Base-by-base conservation (phyloP, 2,329 filamentous ascomycete genomes). In the Lecanoromycetidae sp. region DNA sequence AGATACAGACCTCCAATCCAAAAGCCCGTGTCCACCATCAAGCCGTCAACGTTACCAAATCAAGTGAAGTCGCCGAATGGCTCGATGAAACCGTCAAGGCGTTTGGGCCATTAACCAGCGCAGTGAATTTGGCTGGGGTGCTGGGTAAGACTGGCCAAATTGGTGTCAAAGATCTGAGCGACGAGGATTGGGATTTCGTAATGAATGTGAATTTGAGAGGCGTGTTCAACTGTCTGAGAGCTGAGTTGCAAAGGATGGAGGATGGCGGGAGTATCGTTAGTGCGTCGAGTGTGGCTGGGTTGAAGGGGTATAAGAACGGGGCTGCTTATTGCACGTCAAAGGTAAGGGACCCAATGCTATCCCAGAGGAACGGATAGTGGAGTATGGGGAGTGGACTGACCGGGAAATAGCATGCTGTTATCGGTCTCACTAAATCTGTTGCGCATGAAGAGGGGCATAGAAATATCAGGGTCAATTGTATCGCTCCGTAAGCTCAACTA, bases 241-340 rank as follows among this genome's bases (percentile, higher is more conserved):
- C 70, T n/a, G 57, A 77, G 55, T 49, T 77, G 9, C 61, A 58
- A 12, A 62, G 64, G 19, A 67, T 75, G 46, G 54, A 53, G 12
- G 58, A 67, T 5, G 68, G 71, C 1, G 74, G 74, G 6, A 76
- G 74, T 50, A 77, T 80, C 56, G 76, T 80, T 45, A 79, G 76
- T 56, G 64, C 66, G 10, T 55, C 64, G 5, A 68, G 65, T 49
- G 59, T 63, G 9, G 65, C 66, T 8, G 71, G 71, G 0, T 44
- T 69, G 2, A 56, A 56, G 6, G 68, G 66, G 0, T 55, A 59
- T 53, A 48, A 54, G 33, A 52, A 56, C 37, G 56, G 57, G 55
- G 57, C 57, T 5, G 57, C 58, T 6, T 66, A 66, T 55, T 57
- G 53, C 39, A 53, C 62, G 19, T 61, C 57, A 4, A 65, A 65